These are phyloP conservation scores for Rhodotorula sp. DNA, from an alignment of 1,284 basidiomycete species.

Conservation along the genomic window DNA sequence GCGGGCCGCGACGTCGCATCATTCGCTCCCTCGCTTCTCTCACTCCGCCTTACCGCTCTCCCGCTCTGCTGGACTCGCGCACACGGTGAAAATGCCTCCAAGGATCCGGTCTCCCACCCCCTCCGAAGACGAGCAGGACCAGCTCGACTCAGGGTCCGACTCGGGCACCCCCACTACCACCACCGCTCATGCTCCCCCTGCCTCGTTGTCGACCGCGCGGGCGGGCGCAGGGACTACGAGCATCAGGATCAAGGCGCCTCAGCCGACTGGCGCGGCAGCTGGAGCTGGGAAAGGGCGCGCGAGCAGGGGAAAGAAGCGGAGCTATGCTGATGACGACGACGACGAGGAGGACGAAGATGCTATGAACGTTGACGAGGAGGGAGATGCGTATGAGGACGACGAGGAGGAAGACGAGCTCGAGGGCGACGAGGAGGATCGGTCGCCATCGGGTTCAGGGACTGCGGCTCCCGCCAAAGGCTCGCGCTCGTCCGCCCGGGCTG, in stretches of 20 bases:
- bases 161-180: not conserved
- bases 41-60: not conserved
- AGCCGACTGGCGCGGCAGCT: not conserved
- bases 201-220: not conserved
- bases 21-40: not conserved
- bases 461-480: not conserved
- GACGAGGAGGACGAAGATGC: slow-evolving; percentile 9
- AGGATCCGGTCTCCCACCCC: slow-evolving; percentile 27
- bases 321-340: slow-evolving; percentile 10
- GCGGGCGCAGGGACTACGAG: not conserved
- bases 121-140: slow-evolving; percentile 23
- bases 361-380: slow-evolving; percentile 6
- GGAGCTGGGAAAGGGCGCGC: not conserved
- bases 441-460: not conserved
- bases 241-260: slow-evolving; percentile 13
- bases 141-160: slow-evolving; percentile 16
- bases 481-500: not conserved
- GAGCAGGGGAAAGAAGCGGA: not conserved
- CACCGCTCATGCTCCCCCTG: not conserved
- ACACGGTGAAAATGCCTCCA: slow-evolving; percentile 14
- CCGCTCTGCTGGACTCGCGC: not conserved
- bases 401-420: slow-evolving; percentile 6
- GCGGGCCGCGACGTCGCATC: not conserved
- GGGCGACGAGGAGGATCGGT: slow-evolving; percentile 3
- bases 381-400: slow-evolving; percentile 4